A percentile compares a stretch with the other conserved stretches of the same genome.
These are phyloP conservation scores for Endogone sp. DNA, from an alignment of 192 early-diverging fungal genomes.

Conservation along the genomic window DNA sequence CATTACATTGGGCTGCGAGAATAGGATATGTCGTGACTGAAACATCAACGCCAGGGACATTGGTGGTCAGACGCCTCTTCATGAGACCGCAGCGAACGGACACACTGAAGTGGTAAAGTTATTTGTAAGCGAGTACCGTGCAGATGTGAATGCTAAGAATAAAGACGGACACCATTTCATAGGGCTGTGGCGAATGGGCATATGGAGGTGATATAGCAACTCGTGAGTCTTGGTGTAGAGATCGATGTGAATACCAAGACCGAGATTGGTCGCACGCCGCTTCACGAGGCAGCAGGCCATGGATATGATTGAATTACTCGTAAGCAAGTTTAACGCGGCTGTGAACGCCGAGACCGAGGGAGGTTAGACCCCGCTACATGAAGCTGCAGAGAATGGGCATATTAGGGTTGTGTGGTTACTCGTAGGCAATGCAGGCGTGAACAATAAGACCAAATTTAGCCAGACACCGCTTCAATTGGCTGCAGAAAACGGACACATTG, in stretches of 20 bases:
- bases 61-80: constrained; percentile 65
- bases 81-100: constrained; percentile 51
- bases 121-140: constrained; percentile 42
- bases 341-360: too few species aligned
- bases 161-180: constrained; percentile 36
- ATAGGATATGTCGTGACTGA: constrained; percentile 31
- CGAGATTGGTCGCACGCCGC: too few species aligned
- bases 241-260: too few species aligned
- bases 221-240: too few species aligned
- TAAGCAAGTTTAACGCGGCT: background rate
- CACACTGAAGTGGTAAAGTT: constrained; percentile 43
- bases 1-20: too few species aligned
- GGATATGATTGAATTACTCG: too few species aligned
- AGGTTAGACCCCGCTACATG: too few species aligned
- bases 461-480: constrained; percentile 14
- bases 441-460: too few species aligned
- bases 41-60: constrained; percentile 54
- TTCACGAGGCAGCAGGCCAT: too few species aligned
- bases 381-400: too few species aligned
- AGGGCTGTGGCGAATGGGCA: constrained; percentile 38
- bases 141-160: constrained; percentile 53
- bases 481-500: constrained; percentile 27
- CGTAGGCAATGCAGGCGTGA: too few species aligned
- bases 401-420: too few species aligned
- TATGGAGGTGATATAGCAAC: constrained; percentile 18